Evolutionary conservation across 345 rosid species (phyloP).

Genomic region (Dipteronia dyeriana): DNA sequence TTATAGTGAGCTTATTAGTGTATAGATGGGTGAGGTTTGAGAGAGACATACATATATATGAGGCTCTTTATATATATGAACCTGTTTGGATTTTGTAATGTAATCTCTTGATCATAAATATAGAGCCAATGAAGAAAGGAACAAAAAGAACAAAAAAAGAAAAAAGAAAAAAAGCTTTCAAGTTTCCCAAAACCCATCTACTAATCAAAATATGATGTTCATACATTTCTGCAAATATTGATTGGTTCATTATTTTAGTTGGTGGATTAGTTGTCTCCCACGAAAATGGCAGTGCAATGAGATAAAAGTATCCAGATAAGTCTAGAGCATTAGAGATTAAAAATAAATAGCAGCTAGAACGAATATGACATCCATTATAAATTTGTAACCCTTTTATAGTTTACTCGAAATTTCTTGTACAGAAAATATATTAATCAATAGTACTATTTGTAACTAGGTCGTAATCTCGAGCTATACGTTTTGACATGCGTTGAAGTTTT

Average conservation of each 20-base stretch:
- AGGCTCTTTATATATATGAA: slow-evolving; percentile 11
- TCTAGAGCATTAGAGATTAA: not conserved
- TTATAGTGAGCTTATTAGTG: slow-evolving; percentile 12
- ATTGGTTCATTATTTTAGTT: not conserved
- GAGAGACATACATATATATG: slow-evolving; percentile 9
- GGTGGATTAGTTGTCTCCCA: not conserved
- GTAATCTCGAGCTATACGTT: no score
- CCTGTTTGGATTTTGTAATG: slow-evolving; percentile 17
- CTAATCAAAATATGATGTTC: not conserved
- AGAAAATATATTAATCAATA: no score
- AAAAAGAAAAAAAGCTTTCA: not conserved
- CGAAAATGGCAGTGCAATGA: not conserved
- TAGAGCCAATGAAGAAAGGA: not conserved
- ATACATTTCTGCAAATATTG: not conserved
- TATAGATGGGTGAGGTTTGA: slow-evolving; percentile 20
- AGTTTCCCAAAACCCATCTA: not conserved
- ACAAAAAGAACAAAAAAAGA: not conserved
- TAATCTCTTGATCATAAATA: slow-evolving; percentile 15
- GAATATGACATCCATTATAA: not conserved
- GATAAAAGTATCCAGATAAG: not conserved
- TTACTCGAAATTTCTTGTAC: no score
- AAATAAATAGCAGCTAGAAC: not conserved
- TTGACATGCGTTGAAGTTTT: no score
- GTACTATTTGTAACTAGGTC: no score
- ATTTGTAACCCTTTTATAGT: no score